phyloP scores from a whole-genome alignment of 345 rosid species.

The Salix dunnii region DNA sequence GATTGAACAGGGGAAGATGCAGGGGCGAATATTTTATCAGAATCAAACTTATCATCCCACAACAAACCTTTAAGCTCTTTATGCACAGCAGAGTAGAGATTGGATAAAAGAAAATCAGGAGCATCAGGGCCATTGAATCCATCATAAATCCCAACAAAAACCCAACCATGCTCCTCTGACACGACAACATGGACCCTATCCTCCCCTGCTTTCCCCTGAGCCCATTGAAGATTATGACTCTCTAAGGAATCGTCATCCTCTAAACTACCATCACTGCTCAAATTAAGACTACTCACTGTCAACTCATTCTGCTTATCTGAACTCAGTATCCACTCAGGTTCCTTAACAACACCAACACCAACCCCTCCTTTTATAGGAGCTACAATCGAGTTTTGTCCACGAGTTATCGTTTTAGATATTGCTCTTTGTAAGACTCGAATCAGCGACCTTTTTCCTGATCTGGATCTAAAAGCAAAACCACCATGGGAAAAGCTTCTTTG shows the following conservation, averaged over 20 bases:
- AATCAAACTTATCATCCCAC: constrained; percentile 49
- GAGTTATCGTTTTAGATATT: constrained; percentile 56
- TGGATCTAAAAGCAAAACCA: constrained; percentile 46
- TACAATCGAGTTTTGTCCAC: constrained; percentile 75
- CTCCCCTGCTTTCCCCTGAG: constrained; percentile 97
- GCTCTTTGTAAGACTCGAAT: constrained; percentile 68
- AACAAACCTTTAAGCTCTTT: constrained; percentile 65
- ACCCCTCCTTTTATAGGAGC: constrained; percentile 64
- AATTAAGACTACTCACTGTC: constrained; percentile 51
- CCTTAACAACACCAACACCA: constrained; percentile 42
- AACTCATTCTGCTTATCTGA: constrained; percentile 49
- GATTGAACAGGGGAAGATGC: constrained; percentile 14
- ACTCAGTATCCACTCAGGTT: constrained; percentile 66
- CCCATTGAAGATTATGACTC: constrained; percentile 78
- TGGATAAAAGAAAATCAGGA: constrained; percentile 67
- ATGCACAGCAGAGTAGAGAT: constrained; percentile 65
- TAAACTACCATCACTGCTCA: constrained; percentile 73
- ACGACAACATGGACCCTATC: constrained; percentile 91
- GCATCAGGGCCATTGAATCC: constrained; percentile 97
- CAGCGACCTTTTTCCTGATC: constrained; percentile 55
- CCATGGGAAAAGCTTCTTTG: constrained; percentile 82
- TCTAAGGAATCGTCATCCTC: constrained; percentile 59
- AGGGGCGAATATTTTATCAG: constrained; percentile 20
- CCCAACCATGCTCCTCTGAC: constrained; percentile 87
- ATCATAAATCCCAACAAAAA: constrained; percentile 89